phyloP scores from a whole-genome alignment of 2,329 filamentous ascomycete species.

The Nemania bipapillata region DNA sequence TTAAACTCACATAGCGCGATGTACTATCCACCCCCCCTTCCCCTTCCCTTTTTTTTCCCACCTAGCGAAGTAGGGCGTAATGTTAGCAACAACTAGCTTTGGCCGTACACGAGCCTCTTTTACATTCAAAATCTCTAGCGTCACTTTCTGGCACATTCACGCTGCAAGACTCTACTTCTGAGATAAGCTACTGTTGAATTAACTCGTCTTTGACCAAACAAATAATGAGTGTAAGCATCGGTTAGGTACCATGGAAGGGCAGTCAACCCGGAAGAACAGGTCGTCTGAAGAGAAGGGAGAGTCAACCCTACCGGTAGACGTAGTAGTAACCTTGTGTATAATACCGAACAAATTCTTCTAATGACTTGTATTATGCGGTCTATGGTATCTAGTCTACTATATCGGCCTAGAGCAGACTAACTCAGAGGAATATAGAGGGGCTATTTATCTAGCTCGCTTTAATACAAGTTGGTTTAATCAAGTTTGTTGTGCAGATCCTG shows the following conservation, averaged over 20 bases:
- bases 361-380: slow-evolving; percentile 19
- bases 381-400: slow-evolving; percentile 29
- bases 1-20: background rate
- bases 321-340: background rate
- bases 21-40: too few species aligned
- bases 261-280: background rate
- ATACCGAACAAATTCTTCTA: background rate
- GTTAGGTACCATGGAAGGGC: background rate
- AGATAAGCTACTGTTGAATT: background rate
- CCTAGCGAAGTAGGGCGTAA: background rate
- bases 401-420: background rate
- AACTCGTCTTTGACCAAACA: background rate
- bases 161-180: background rate
- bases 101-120: background rate
- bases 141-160: background rate
- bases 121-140: background rate
- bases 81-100: background rate
- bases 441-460: background rate
- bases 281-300: background rate
- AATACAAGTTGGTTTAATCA: slow-evolving; percentile 18
- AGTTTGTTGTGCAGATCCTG: slow-evolving; percentile 32
- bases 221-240: background rate
- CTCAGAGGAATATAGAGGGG: slow-evolving; percentile 1
- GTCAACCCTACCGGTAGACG: background rate
- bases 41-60: too few species aligned